Evolutionary conservation across 768 basidiomycete species (phyloP).

Genomic region (Austroboletus festivus): DNA sequence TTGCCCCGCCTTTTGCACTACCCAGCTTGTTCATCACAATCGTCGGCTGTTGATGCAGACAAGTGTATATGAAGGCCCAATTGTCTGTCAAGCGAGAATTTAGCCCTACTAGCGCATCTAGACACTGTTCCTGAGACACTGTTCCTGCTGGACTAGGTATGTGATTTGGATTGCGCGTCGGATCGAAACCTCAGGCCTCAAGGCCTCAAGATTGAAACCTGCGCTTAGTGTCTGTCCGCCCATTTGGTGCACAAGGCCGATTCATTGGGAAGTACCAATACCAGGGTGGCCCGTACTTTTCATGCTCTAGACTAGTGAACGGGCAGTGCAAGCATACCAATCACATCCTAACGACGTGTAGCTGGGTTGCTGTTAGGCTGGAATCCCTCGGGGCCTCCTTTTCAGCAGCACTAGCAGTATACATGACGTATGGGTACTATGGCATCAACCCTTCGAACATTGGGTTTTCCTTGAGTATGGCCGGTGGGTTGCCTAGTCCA

Average conservation of each 20-base stretch:
- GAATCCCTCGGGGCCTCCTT: slow-evolving; percentile 42
- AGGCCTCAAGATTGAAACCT: background rate
- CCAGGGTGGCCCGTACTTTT: slow-evolving; percentile 21
- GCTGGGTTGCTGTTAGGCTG: slow-evolving; percentile 38
- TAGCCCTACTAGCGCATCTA: slow-evolving; percentile 22
- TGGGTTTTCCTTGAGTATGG: slow-evolving; percentile 13
- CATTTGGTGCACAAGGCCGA: slow-evolving; percentile 35
- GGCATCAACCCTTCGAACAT: slow-evolving; percentile 16
- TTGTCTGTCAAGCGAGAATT: slow-evolving; percentile 33
- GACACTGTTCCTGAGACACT: slow-evolving; percentile 11
- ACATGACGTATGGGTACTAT: slow-evolving; percentile 34
- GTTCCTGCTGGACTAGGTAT: slow-evolving; percentile 15
- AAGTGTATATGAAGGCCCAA: slow-evolving; percentile 42
- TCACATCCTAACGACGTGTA: background rate
- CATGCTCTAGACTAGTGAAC: slow-evolving; percentile 30
- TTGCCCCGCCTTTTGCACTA: slow-evolving; percentile 21
- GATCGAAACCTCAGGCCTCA: background rate
- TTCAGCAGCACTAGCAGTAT: slow-evolving; percentile 25
- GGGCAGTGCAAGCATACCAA: too few relatives aligned
- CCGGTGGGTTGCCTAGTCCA: slow-evolving; percentile 2
- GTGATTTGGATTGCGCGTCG: background rate
- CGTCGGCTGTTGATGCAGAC: slow-evolving; percentile 34
- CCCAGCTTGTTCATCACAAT: slow-evolving; percentile 24
- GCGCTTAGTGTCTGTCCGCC: slow-evolving; percentile 35
- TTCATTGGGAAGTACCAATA: slow-evolving; percentile 28